Evolutionary conservation across 2,329 filamentous ascomycete genomes (phyloP).

Genomic region (Colletotrichum tofieldiae): DNA sequence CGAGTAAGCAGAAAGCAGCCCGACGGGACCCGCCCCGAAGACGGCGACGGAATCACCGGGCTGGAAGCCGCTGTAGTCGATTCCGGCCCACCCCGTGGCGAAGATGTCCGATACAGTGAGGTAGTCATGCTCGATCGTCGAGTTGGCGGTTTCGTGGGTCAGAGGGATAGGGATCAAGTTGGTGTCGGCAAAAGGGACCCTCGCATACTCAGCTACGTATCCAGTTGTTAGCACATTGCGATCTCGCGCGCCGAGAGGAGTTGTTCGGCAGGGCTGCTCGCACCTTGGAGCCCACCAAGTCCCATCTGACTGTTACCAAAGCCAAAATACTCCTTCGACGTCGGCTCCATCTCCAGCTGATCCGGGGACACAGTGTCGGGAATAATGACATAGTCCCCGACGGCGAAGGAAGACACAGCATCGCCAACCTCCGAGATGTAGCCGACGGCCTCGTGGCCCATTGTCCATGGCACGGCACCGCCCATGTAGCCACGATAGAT

Average conservation of each 20-base stretch:
- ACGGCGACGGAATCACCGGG: constrained; percentile 74
- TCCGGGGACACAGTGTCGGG: constrained; percentile 42
- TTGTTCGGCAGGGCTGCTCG: neutral
- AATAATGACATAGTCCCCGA: constrained; percentile 58
- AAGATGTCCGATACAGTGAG: constrained; percentile 63
- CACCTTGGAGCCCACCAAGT: constrained; percentile 28
- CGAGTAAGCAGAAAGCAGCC: constrained; percentile 64
- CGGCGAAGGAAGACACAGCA: constrained; percentile 51
- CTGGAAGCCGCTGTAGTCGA: constrained; percentile 71
- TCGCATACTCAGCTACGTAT: constrained; percentile 66
- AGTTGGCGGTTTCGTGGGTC: constrained; percentile 54
- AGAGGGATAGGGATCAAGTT: constrained; percentile 72
- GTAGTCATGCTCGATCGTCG: constrained; percentile 73
- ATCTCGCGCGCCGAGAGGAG: neutral
- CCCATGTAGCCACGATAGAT: too few relatives aligned
- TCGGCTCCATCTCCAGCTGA: neutral
- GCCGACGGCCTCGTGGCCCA: too few relatives aligned
- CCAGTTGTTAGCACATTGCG: neutral
- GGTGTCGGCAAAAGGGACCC: constrained; percentile 77
- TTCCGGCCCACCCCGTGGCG: constrained; percentile 69
- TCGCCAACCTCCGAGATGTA: too few relatives aligned
- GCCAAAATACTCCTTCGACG: constrained; percentile 6
- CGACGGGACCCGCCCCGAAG: constrained; percentile 76
- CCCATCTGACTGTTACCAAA: constrained; percentile 9
- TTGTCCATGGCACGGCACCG: too few relatives aligned